Percentiles rank a stretch among this genome's conserved stretches.
phyloP scores from a whole-genome alignment of 2,329 filamentous ascomycete genomes.

The Exophiala calicioides region DNA sequence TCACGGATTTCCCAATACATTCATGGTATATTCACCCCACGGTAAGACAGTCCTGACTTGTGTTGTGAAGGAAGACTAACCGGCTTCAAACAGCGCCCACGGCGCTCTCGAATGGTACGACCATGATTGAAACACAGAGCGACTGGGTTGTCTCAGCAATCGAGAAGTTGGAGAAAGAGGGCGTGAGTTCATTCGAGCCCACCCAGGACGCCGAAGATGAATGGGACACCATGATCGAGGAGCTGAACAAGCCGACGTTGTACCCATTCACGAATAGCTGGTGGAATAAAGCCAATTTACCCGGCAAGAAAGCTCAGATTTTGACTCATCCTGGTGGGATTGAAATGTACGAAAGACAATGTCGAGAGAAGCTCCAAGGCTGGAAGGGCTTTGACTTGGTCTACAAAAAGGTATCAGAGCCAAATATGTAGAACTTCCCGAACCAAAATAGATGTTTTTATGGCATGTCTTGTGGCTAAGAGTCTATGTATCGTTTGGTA shows the following conservation, averaged over 20 bases:
- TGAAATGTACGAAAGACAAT: conserved; percentile 11
- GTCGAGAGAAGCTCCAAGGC: conserved; percentile 1
- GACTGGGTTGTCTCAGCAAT: conserved; percentile 44
- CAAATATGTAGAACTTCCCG: too few species aligned
- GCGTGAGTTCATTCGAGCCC: conserved; percentile 12
- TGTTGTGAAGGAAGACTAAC: too few species aligned
- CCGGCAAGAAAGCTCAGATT: conserved; percentile 59
- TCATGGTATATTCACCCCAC: conserved; percentile 55
- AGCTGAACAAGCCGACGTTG: conserved; percentile 13
- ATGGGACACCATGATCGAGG: conserved; percentile 10
- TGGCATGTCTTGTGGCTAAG: too few species aligned
- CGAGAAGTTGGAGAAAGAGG: conserved; percentile 5
- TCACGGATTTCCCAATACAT: conserved; percentile 30
- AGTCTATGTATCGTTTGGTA: too few species aligned
- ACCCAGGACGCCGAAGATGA: conserved; percentile 35
- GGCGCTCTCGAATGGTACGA: conserved; percentile 58
- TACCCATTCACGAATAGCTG: conserved; percentile 45
- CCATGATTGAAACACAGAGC: conserved; percentile 57
- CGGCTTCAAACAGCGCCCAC: too few species aligned
- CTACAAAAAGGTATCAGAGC: too few species aligned
- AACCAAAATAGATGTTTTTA: too few species aligned
- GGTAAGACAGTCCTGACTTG: too few species aligned
- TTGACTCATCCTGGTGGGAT: conserved; percentile 36
- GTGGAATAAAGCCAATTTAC: conserved; percentile 59
- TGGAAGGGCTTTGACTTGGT: conserved; percentile 13